Base-by-base conservation (phyloP, 176 grass and related monocot species). In the Eragrostis nindensis region DNA sequence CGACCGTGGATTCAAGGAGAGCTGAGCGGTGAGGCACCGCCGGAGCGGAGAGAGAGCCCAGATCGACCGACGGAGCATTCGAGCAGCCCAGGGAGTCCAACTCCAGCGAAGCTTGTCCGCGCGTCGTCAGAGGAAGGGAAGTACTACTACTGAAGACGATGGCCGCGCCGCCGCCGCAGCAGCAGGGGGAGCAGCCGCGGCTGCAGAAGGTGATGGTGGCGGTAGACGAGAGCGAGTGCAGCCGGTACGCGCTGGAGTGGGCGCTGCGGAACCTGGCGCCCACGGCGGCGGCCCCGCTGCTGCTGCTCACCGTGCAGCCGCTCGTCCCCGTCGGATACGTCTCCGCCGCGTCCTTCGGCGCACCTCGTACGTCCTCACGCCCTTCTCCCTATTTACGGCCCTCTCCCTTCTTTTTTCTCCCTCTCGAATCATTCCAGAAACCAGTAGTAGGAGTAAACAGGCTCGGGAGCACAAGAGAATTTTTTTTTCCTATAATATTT, bases 191-290 rank as follows among this genome's bases (percentile, higher is more conserved):
- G 0, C 36, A 32, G 25, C 44, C n/a, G 68, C 39, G 25, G 70
- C 50, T 14, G 83, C 84, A 87, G 77, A 88, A 70, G 83, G 67
- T 82, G 66, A 88, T 88, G 86, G 89, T 91, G 57, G 89, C 89
- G 38, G 83, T 91, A 25, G 89, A 91, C 68, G 86, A 88, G 72
- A 84, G 86, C 82, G 89, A 91, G 60, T 85, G 82, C 67, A 82
- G 89, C 89, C 82, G 81, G 25, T 11, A 85, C 48, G 82, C 86
- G 48, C 70, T 91, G 57, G 81, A 88, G 29, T 91, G 89, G 85
- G 66, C 77, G 46, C 82, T 91, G 57, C 50, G 73, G 47, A 91
- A 78, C 66, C 77, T 91, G 30, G 50, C 55, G 44, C 55, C 82
- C 47, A 54, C 77, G 59, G 18, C 75, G 69, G 80, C 78, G 13